A percentile compares a stretch with the other conserved stretches of the same genome.
Conservation (phyloP, 306 rosid species). For the Ormosia semicastrata region DNA sequence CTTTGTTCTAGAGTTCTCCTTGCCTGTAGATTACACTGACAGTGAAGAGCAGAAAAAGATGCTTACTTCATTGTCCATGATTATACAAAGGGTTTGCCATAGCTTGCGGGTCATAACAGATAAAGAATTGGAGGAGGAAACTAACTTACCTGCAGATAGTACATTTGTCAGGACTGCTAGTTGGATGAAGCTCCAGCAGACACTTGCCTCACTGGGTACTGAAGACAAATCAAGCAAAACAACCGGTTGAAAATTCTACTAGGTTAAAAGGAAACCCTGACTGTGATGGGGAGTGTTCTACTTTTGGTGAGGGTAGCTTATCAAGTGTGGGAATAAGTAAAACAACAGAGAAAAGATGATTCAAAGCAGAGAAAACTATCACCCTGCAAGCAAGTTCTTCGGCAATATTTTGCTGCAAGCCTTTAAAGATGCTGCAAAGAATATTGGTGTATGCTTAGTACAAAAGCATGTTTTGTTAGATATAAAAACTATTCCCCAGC, state of each 20-base stretch:
- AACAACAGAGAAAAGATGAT: conserved; percentile 63
- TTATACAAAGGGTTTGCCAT: conserved; percentile 60
- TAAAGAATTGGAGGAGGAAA: conserved; percentile 64
- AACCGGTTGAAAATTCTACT: conserved; percentile 31
- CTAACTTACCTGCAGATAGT: conserved; percentile 26
- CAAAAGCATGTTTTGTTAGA: neutral
- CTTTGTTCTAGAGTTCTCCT: conserved; percentile 90
- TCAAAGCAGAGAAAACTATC: conserved; percentile 84
- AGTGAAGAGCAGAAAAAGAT: conserved; percentile 71
- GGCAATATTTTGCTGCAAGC: conserved; percentile 88
- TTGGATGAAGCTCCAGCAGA: conserved; percentile 35
- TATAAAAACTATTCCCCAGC: no score
- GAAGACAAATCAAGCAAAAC: conserved; percentile 37
- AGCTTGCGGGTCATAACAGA: conserved; percentile 74
- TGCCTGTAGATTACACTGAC: conserved; percentile 73
- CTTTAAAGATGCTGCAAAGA: conserved; percentile 97
- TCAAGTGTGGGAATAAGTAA: conserved; percentile 45
- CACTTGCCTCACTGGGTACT: conserved; percentile 32
- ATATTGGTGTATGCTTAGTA: conserved; percentile 67
- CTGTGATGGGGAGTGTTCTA: neutral
- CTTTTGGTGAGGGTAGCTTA: conserved; percentile 46
- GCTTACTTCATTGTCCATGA: conserved; percentile 77
- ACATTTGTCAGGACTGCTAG: conserved; percentile 22
- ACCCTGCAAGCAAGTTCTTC: conserved; percentile 80
- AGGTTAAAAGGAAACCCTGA: conserved; percentile 42